Percentiles rank a stretch among this genome's conserved stretches.
Evolutionary conservation across 2,329 filamentous ascomycete species (phyloP).

Genomic region (Colletotrichum incanum): DNA sequence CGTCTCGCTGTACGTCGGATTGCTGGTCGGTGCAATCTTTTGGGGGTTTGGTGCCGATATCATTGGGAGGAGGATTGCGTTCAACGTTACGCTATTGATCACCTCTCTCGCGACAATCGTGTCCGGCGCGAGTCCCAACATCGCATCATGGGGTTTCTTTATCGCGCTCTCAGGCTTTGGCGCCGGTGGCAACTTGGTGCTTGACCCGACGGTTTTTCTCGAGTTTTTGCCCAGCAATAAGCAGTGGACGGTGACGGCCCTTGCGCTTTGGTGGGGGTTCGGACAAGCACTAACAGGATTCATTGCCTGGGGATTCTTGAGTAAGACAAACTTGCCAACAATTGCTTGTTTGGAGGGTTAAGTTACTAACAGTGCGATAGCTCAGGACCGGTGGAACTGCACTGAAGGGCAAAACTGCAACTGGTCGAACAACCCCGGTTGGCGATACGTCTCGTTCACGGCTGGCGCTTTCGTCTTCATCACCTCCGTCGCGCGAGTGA

Average conservation of each 20-base stretch:
- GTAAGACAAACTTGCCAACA: slow-evolving; percentile 47
- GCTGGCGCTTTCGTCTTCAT: slow-evolving; percentile 61
- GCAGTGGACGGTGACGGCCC: slow-evolving; percentile 77
- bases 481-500: slow-evolving; percentile 68
- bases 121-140: slow-evolving; percentile 74
- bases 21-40: slow-evolving; percentile 69
- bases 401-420: slow-evolving; percentile 56
- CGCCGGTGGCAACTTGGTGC: slow-evolving; percentile 74
- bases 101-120: slow-evolving; percentile 73
- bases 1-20: slow-evolving; percentile 69
- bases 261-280: slow-evolving; percentile 69
- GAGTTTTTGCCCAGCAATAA: slow-evolving; percentile 65
- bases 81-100: slow-evolving; percentile 74
- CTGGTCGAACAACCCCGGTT: slow-evolving; percentile 63
- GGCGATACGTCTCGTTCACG: slow-evolving; percentile 65
- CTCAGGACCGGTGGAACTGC: slow-evolving; percentile 60
- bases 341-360: neutral
- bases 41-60: slow-evolving; percentile 77
- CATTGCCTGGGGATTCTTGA: slow-evolving; percentile 66
- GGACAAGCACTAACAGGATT: slow-evolving; percentile 64
- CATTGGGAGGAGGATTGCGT: slow-evolving; percentile 74
- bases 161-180: slow-evolving; percentile 73
- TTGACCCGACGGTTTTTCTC: slow-evolving; percentile 70
- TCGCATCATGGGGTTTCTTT: slow-evolving; percentile 73
- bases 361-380: slow-evolving; percentile 43